Percentiles rank a stretch among this genome's conserved stretches.
These are phyloP conservation scores for Proliferodiscus dingleyae DNA, from an alignment of 2,329 filamentous ascomycete genomes.

Conservation along the genomic window DNA sequence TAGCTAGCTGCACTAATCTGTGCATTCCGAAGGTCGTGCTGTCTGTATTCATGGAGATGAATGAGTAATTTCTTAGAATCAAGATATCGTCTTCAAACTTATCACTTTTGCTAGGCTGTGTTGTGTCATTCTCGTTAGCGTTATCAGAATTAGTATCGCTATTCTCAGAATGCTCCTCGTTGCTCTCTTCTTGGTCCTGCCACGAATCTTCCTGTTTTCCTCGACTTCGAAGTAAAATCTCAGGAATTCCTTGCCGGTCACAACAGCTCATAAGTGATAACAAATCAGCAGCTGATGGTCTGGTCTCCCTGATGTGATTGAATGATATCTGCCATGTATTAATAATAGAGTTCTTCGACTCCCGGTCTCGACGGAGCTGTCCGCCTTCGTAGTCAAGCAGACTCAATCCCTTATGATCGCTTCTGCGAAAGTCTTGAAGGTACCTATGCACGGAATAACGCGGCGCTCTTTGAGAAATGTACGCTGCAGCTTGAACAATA, in stretches of 20 bases:
- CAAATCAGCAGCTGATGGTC: constrained; percentile 14
- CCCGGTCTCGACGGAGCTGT: constrained; percentile 33
- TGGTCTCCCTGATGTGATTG: constrained; percentile 31
- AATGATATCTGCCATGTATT: constrained; percentile 36
- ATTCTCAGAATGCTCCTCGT: no score
- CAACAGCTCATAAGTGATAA: constrained; percentile 21
- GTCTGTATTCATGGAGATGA: constrained; percentile 30
- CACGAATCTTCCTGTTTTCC: constrained; percentile 3
- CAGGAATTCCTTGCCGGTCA: constrained; percentile 22
- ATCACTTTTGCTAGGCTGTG: no score
- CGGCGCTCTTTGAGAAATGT: constrained; percentile 24
- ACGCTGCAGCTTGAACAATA: constrained; percentile 27
- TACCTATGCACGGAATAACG: constrained; percentile 37
- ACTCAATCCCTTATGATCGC: constrained; percentile 24
- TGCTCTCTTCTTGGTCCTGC: no score
- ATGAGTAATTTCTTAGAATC: constrained; percentile 34
- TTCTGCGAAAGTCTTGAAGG: constrained; percentile 30
- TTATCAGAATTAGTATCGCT: no score
- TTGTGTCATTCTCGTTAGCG: no score
- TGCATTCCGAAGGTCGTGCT: no score
- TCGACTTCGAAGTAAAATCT: constrained; percentile 13
- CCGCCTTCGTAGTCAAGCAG: no score
- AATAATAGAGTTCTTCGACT: constrained; percentile 33
- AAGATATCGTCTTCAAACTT: constrained; percentile 33
- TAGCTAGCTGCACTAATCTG: no score